Conservation (phyloP, 1,284 basidiomycete genomes). For the Taiwanofungus camphoratus region DNA sequence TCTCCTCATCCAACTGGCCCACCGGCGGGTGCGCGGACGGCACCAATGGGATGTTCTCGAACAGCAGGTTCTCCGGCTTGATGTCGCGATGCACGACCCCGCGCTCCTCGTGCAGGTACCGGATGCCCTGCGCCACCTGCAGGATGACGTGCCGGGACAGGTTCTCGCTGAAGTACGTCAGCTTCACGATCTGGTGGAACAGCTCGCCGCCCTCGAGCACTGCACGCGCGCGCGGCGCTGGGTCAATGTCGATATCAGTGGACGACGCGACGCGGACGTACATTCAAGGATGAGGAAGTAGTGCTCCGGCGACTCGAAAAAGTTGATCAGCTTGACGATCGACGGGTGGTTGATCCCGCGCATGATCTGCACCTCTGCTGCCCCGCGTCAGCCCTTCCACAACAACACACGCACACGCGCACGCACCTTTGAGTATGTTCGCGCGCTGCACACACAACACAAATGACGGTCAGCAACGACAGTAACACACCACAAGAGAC, state of each 20-base stretch:
- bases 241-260: neutral
- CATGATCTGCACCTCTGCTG: constrained; percentile 97
- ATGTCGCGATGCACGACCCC: constrained; percentile 99
- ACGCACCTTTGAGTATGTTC: constrained; percentile 89
- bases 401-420: neutral
- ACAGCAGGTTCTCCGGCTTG: constrained; percentile 97
- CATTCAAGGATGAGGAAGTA: constrained; percentile 95
- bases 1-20: constrained; percentile 96
- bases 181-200: constrained; percentile 99
- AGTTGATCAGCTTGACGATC: constrained; percentile 85
- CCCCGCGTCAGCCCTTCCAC: constrained; percentile 2
- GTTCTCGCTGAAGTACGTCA: constrained; percentile 98
- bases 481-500: constrained; percentile 22
- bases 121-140: constrained; percentile 94
- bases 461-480: constrained; percentile 20
- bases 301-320: constrained; percentile 88
- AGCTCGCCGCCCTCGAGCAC: constrained; percentile 98
- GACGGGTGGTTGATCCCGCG: constrained; percentile 87
- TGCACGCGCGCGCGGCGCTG: constrained; percentile 26
- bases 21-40: constrained; percentile 76
- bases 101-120: constrained; percentile 95
- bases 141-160: constrained; percentile 94
- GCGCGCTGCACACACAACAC: constrained; percentile 63
- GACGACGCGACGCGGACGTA: constrained; percentile 40
- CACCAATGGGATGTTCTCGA: constrained; percentile 89